These are phyloP conservation scores for Monosporascus sp. DNA, from an alignment of 2,329 filamentous ascomycete species.

Conservation along the genomic window DNA sequence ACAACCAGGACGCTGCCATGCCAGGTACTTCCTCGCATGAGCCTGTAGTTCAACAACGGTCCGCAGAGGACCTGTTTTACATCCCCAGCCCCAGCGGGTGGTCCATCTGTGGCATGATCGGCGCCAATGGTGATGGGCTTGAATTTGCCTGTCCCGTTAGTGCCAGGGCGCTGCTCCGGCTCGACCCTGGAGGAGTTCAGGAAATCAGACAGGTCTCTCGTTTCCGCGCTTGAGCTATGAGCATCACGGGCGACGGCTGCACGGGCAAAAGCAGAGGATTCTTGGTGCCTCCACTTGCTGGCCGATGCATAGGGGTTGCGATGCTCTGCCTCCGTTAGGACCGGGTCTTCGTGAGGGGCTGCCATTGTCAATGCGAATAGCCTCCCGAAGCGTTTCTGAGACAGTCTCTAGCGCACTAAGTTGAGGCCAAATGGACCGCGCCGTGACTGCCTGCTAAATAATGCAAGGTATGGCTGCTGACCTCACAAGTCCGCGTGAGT, in stretches of 20 bases:
- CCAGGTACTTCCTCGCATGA: slow-evolving; percentile 67
- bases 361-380: slow-evolving; percentile 14
- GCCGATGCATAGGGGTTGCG: slow-evolving; percentile 51
- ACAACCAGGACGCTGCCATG: slow-evolving; percentile 83
- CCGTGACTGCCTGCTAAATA: background rate
- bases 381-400: background rate
- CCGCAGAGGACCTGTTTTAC: slow-evolving; percentile 63
- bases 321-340: slow-evolving; percentile 26
- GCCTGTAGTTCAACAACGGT: slow-evolving; percentile 72
- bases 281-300: slow-evolving; percentile 59
- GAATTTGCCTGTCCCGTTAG: slow-evolving; percentile 31
- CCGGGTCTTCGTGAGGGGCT: slow-evolving; percentile 14
- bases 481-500: too few species aligned
- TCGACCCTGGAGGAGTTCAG: slow-evolving; percentile 50
- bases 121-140: slow-evolving; percentile 46
- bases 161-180: slow-evolving; percentile 25
- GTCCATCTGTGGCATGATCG: slow-evolving; percentile 27
- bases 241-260: slow-evolving; percentile 39
- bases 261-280: slow-evolving; percentile 51
- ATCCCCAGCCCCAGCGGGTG: slow-evolving; percentile 26
- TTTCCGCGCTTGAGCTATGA: slow-evolving; percentile 33
- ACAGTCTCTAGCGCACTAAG: background rate
- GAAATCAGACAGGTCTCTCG: slow-evolving; percentile 50
- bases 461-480: too few species aligned
- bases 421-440: background rate